These are phyloP conservation scores for Globisporangium cederbergense DNA, from an alignment of 352 stramenopile genomes.

Conservation along the genomic window DNA sequence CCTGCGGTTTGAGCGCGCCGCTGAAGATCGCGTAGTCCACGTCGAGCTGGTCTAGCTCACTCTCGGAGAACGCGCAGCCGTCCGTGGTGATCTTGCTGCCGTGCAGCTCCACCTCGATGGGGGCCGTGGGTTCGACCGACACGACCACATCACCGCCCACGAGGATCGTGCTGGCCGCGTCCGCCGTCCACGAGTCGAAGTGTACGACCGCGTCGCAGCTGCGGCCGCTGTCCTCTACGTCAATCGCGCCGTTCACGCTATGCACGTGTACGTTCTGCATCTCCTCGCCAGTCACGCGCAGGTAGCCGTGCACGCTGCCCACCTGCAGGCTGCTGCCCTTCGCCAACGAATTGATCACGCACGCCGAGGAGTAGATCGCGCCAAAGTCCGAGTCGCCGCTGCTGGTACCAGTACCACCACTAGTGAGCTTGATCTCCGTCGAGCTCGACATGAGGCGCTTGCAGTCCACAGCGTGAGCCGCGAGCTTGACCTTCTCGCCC, in stretches of 20 bases:
- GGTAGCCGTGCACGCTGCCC: slow-evolving; percentile 68
- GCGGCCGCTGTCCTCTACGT: slow-evolving; percentile 68
- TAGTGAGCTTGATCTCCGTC: slow-evolving; percentile 54
- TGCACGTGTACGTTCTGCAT: slow-evolving; percentile 46
- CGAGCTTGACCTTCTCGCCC: slow-evolving; percentile 50
- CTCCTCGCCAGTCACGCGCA: slow-evolving; percentile 50
- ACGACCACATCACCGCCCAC: slow-evolving; percentile 56
- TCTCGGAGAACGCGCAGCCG: slow-evolving; percentile 40
- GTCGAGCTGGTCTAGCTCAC: slow-evolving; percentile 67
- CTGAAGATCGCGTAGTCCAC: slow-evolving; percentile 75
- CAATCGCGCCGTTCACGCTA: slow-evolving; percentile 63
- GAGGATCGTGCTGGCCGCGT: slow-evolving; percentile 55
- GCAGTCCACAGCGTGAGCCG: slow-evolving; percentile 37
- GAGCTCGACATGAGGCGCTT: slow-evolving; percentile 63
- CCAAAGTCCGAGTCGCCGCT: slow-evolving; percentile 39
- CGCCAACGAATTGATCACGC: slow-evolving; percentile 38
- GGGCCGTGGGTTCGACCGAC: slow-evolving; percentile 56
- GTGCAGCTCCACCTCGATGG: slow-evolving; percentile 65
- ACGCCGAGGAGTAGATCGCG: slow-evolving; percentile 68
- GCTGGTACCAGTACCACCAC: slow-evolving; percentile 12
- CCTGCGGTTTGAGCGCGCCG: slow-evolving; percentile 32
- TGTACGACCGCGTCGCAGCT: slow-evolving; percentile 54
- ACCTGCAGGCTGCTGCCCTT: slow-evolving; percentile 36
- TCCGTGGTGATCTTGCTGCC: slow-evolving; percentile 42
- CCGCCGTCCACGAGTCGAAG: slow-evolving; percentile 65